phyloP scores from a whole-genome alignment of 2,329 filamentous ascomycete species.

The Pseudocercospora crystallina region DNA sequence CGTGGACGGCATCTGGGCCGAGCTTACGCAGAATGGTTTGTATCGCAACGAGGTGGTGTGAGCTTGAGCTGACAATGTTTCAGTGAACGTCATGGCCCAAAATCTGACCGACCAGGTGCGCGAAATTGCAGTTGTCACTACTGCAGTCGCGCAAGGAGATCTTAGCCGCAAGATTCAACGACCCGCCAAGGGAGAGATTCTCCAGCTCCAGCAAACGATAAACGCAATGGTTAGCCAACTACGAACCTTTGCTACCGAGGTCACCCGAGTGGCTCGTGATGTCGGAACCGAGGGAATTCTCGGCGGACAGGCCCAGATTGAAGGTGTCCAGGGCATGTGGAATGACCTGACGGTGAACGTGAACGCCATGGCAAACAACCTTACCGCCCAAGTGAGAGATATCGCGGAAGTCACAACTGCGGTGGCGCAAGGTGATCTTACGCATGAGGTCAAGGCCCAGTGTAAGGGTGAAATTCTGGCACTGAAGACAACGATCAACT shows the following conservation, averaged over 20 bases:
- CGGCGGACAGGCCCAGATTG: constrained; percentile 63
- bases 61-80: constrained; percentile 23
- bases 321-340: constrained; percentile 66
- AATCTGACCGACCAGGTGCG: constrained; percentile 96
- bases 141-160: constrained; percentile 90
- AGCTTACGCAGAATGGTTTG: constrained; percentile 68
- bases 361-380: constrained; percentile 55
- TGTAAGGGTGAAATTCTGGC: constrained; percentile 55
- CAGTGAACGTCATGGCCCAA: constrained; percentile 97
- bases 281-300: constrained; percentile 65
- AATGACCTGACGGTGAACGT: constrained; percentile 61
- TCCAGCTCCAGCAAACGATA: constrained; percentile 88
- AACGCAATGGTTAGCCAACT: constrained; percentile 67
- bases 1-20: constrained; percentile 96
- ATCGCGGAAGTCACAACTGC: constrained; percentile 55
- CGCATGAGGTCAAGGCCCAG: constrained; percentile 52
- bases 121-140: constrained; percentile 95
- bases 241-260: constrained; percentile 65
- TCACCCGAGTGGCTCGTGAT: constrained; percentile 64
- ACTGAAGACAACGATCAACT: constrained; percentile 54
- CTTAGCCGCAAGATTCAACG: constrained; percentile 94
- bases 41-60: constrained; percentile 8
- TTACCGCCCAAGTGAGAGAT: constrained; percentile 54
- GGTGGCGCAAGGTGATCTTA: constrained; percentile 53
- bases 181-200: constrained; percentile 89